A percentile compares a stretch with the other conserved stretches of the same genome.
These are phyloP conservation scores for Citrullus mucosospermus DNA, from an alignment of 306 rosid genomes.

Conservation along the genomic window DNA sequence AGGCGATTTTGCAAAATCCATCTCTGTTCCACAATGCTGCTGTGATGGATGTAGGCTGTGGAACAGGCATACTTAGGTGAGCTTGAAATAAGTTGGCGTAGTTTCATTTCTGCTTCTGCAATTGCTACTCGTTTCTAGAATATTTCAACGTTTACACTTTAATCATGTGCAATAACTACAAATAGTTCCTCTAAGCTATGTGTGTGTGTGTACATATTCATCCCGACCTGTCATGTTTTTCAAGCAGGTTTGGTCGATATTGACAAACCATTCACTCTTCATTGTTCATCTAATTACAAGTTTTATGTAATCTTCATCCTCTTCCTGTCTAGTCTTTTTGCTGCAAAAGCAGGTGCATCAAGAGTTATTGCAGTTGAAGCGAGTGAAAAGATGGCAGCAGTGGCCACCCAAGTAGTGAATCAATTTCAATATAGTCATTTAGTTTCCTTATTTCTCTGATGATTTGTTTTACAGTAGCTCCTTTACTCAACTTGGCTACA, in stretches of 20 bases:
- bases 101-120: neutral
- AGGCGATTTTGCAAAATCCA: conserved; percentile 70
- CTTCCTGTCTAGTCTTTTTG: conserved; percentile 46
- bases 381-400: conserved; percentile 86
- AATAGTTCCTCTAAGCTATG: neutral
- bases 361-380: conserved; percentile 92
- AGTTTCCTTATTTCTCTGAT: neutral
- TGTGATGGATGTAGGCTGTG: conserved; percentile 93
- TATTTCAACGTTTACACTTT: neutral
- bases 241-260: neutral
- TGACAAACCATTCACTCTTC: neutral
- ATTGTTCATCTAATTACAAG: neutral
- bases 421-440: neutral
- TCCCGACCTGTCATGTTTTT: neutral
- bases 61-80: conserved; percentile 92
- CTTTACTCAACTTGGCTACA: conserved; percentile 17
- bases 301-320: neutral
- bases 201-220: neutral
- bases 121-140: neutral
- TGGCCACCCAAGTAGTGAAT: conserved; percentile 58
- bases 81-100: neutral
- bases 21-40: conserved; percentile 62
- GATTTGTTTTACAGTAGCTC: neutral
- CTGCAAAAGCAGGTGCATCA: conserved; percentile 81
- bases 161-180: neutral